Percentiles rank a stretch among this genome's conserved stretches.
These are phyloP conservation scores for Magnaporthiopsis poae DNA, from an alignment of 2,329 filamentous ascomycete genomes.

Conservation along the genomic window DNA sequence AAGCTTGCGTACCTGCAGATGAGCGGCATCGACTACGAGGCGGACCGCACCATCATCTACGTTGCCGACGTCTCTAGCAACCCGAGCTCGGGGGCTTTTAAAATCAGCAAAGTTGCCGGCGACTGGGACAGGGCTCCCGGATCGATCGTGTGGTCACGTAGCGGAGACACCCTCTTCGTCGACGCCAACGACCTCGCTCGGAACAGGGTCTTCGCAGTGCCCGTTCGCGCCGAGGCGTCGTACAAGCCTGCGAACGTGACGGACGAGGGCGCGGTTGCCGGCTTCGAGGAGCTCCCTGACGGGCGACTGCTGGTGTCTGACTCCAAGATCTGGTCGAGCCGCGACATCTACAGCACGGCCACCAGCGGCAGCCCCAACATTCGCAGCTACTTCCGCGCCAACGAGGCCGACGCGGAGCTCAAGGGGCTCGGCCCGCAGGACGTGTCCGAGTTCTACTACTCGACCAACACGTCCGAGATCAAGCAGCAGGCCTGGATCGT, in stretches of 20 bases:
- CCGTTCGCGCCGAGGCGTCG: conserved; percentile 15
- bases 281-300: conserved; percentile 20
- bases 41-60: conserved; percentile 25
- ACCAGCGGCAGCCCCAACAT: conserved; percentile 16
- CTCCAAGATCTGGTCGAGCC: conserved; percentile 26
- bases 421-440: conserved; percentile 22
- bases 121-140: conserved; percentile 23
- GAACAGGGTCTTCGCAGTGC: conserved; percentile 23
- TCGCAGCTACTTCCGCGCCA: conserved; percentile 25
- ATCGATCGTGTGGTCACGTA: conserved; percentile 16
- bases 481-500: conserved; percentile 25
- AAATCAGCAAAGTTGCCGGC: conserved; percentile 22
- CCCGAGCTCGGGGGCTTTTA: conserved; percentile 40
- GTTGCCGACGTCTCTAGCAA: conserved; percentile 16
- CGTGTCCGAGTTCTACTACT: conserved; percentile 26
- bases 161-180: conserved; percentile 20
- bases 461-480: conserved; percentile 18
- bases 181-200: conserved; percentile 22
- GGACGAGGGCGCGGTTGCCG: conserved; percentile 21
- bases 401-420: conserved; percentile 24
- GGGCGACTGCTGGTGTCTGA: conserved; percentile 23
- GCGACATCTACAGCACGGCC: conserved; percentile 23
- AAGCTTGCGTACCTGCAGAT: conserved; percentile 52
- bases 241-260: conserved; percentile 25
- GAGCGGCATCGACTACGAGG: conserved; percentile 50